Base-by-base conservation (phyloP, 1,284 basidiomycete genomes). In the Phenoliferia sp. region DNA sequence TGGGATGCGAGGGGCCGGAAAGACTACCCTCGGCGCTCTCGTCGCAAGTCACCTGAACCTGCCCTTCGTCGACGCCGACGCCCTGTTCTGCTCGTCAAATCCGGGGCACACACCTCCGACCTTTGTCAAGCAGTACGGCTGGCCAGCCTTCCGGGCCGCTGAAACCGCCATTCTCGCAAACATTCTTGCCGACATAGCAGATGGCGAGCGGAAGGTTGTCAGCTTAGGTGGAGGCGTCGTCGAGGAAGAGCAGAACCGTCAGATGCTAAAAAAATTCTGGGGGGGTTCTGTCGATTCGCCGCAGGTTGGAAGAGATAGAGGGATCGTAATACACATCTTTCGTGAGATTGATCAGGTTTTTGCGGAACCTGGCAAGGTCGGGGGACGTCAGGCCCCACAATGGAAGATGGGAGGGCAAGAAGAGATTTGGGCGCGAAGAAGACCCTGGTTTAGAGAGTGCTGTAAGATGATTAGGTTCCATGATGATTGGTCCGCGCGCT, bases 141-240 rank as follows among this genome's bases (percentile, higher is more conserved):
- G 90, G 90, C 80, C 85, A 0, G 86, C 85, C 3, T 93, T 93
- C 84, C 86, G 91, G 33, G 79, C 63, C 26, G 76, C 75, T 66
- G 81, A 82, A 73, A 72, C 77, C 19, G 76, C 76, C 48, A 73
- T 80, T 36, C 70, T 81, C 17, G 69, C 76, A 63, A 76, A 79
- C 63, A 71, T 81, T 33, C 64, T 81, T 59, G 63, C 67, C 35
- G 72, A 73, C 60, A 56, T 31, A 12, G 22, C 5, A 31, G 62
- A 77, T 28, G 71, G 75, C 2, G 76, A 84, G 29, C 85, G 86
- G 3, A 86, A 92, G 77, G 84, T 96, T 62, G 85, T 96, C 76
- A 91, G 90, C 68, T 86, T 97, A n/a, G 95, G 96, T 16, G 95
- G 95, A 4, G 94, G 95, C 0, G 87, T 98, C 62, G 92, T 99